These are phyloP conservation scores for Lathyrus oleraceus DNA, from an alignment of 306 rosid species.

Conservation along the genomic window DNA sequence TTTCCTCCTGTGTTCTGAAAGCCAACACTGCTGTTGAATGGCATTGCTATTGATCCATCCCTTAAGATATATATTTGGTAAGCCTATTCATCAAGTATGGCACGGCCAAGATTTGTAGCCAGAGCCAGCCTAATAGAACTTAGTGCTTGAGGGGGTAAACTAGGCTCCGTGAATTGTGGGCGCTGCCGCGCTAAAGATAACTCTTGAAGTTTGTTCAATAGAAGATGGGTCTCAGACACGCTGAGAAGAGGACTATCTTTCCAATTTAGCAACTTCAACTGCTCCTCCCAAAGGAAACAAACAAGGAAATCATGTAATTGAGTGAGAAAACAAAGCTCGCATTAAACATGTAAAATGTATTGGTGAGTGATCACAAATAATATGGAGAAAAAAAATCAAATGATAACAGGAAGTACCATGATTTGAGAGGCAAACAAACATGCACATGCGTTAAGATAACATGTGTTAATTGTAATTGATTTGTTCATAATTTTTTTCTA, in stretches of 20 bases:
- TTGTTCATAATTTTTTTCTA: not conserved
- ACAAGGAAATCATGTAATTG: constrained; percentile 12
- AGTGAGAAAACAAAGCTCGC: not conserved
- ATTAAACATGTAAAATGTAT: constrained; percentile 2
- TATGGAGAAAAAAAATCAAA: constrained; percentile 6
- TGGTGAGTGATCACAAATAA: not conserved
- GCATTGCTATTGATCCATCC: constrained; percentile 1
- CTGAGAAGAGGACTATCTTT: constrained; percentile 70
- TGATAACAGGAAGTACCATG: not conserved
- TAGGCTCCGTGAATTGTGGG: constrained; percentile 61
- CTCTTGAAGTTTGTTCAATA: constrained; percentile 84
- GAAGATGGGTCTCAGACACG: constrained; percentile 71
- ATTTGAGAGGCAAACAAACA: not conserved
- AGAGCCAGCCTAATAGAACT: constrained; percentile 77
- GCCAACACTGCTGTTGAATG: not conserved
- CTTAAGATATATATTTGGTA: not conserved
- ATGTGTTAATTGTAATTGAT: not conserved
- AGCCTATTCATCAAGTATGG: constrained; percentile 69
- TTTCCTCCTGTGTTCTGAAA: constrained; percentile 1
- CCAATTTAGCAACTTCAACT: constrained; percentile 86
- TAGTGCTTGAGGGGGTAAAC: constrained; percentile 61
- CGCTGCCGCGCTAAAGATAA: constrained; percentile 68
- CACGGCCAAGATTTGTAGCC: constrained; percentile 86
- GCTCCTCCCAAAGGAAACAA: constrained; percentile 44
- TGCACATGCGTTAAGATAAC: too few relatives aligned